Evolutionary conservation across 73 alveolate species (phyloP).

Genomic region (Paramecium sonneborni): DNA sequence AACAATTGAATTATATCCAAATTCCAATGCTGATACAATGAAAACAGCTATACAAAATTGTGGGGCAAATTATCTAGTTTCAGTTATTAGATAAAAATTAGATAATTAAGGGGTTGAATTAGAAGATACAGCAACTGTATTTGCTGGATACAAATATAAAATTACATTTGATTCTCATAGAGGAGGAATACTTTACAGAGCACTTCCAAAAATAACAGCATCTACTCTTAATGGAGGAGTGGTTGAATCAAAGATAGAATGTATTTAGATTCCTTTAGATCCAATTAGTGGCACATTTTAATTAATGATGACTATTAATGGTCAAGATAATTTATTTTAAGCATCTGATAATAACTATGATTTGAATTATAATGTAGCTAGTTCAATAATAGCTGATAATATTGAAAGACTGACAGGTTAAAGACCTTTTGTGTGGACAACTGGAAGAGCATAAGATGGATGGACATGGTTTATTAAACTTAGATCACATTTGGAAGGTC

Average conservation of each 20-base stretch:
- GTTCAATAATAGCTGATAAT: not conserved
- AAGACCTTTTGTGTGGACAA: not conserved
- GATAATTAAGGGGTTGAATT: not conserved
- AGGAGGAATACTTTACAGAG: not conserved
- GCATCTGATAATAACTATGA: not conserved
- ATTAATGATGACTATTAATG: not conserved
- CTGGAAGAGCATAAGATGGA: not conserved
- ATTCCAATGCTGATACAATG: not conserved
- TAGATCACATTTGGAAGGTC: not conserved
- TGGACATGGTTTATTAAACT: slow-evolving; percentile 31
- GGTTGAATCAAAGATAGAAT: not conserved
- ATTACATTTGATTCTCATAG: slow-evolving; percentile 1
- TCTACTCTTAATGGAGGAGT: not conserved
- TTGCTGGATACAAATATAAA: slow-evolving; percentile 41
- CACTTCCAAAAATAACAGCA: not conserved
- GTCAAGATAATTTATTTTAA: not conserved
- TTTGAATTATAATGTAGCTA: not conserved
- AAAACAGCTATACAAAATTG: not conserved
- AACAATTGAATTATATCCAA: not conserved
- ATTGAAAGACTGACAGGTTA: not conserved
- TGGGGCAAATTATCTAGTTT: not conserved
- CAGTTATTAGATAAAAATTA: not conserved
- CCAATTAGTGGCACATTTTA: slow-evolving; percentile 19
- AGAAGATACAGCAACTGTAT: not conserved
- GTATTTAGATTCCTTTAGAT: not conserved